A percentile compares a stretch with the other conserved stretches of the same genome.
phyloP scores from a whole-genome alignment of 805 yeast genomes.

The Candida chauliodis region DNA sequence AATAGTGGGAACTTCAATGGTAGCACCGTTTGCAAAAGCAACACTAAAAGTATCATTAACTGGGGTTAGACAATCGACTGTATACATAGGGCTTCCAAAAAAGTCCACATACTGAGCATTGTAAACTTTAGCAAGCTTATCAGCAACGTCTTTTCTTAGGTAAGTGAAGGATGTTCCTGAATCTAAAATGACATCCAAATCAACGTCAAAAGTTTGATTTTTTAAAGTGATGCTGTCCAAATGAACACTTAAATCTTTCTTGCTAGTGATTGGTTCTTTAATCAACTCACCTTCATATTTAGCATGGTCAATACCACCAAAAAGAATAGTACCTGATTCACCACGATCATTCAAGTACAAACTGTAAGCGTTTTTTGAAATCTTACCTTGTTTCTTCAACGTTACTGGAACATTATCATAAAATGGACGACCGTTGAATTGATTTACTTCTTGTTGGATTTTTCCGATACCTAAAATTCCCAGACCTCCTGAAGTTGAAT shows the following conservation, averaged over 20 bases:
- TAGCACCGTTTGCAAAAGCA: slow-evolving; percentile 8
- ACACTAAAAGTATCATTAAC: background rate
- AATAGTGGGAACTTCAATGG: slow-evolving; percentile 46
- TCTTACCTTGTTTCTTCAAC: slow-evolving; percentile 30
- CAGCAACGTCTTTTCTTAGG: slow-evolving; percentile 33
- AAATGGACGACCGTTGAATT: slow-evolving; percentile 8
- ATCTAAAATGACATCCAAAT: slow-evolving; percentile 17
- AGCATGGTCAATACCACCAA: slow-evolving; percentile 32
- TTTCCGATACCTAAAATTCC: slow-evolving; percentile 21
- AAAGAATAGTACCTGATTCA: slow-evolving; percentile 22
- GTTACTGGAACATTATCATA: slow-evolving; percentile 34
- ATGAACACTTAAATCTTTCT: slow-evolving; percentile 2
- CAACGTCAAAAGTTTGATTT: slow-evolving; percentile 8
- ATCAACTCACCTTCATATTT: slow-evolving; percentile 23
- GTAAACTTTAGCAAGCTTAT: background rate
- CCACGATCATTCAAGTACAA: slow-evolving; percentile 27
- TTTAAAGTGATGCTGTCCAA: slow-evolving; percentile 24
- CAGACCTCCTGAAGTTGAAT: slow-evolving; percentile 4
- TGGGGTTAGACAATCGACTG: slow-evolving; percentile 6
- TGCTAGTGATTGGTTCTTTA: slow-evolving; percentile 17
- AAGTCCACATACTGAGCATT: background rate
- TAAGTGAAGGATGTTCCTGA: slow-evolving; percentile 34
- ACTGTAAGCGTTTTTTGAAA: slow-evolving; percentile 35
- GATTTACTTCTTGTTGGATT: slow-evolving; percentile 8
- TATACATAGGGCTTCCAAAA: background rate